These are phyloP conservation scores for Sarocladium strictum DNA, from an alignment of 2,329 filamentous ascomycete genomes.

Conservation along the genomic window DNA sequence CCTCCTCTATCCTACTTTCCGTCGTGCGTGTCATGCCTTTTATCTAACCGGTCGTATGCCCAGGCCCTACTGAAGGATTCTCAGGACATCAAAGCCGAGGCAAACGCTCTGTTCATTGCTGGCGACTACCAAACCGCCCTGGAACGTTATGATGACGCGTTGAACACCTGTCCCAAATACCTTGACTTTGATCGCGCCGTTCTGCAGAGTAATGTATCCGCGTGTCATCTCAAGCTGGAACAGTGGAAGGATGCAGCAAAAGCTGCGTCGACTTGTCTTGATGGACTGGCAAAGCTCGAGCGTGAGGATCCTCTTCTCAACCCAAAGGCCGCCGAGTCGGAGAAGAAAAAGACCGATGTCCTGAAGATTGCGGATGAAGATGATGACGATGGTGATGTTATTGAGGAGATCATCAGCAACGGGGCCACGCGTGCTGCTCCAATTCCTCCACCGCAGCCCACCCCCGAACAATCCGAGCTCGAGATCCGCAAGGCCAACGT, in stretches of 20 bases:
- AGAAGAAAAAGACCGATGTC: not conserved
- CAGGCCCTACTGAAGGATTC: constrained; percentile 67
- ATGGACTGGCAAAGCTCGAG: constrained; percentile 61
- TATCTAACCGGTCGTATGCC: not conserved
- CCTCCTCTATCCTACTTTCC: not conserved
- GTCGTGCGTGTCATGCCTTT: no score
- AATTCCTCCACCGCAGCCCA: not conserved
- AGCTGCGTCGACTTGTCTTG: constrained; percentile 65
- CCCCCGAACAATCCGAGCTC: not conserved
- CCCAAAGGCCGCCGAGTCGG: constrained; percentile 11
- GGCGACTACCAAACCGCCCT: constrained; percentile 73
- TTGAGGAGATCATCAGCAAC: constrained; percentile 24
- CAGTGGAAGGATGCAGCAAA: constrained; percentile 82
- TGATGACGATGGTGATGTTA: constrained; percentile 36
- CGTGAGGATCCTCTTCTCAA: constrained; percentile 26
- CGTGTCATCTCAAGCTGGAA: constrained; percentile 77
- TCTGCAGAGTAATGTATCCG: constrained; percentile 80
- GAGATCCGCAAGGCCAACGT: constrained; percentile 50
- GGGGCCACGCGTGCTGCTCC: constrained; percentile 6
- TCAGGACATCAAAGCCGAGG: constrained; percentile 64
- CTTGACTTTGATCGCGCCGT: constrained; percentile 85
- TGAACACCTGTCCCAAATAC: constrained; percentile 74
- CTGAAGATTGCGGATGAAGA: constrained; percentile 32
- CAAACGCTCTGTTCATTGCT: constrained; percentile 72
- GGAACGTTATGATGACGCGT: constrained; percentile 73